Conservation (phyloP, 345 rosid species). For the Arabis alpina region DNA sequence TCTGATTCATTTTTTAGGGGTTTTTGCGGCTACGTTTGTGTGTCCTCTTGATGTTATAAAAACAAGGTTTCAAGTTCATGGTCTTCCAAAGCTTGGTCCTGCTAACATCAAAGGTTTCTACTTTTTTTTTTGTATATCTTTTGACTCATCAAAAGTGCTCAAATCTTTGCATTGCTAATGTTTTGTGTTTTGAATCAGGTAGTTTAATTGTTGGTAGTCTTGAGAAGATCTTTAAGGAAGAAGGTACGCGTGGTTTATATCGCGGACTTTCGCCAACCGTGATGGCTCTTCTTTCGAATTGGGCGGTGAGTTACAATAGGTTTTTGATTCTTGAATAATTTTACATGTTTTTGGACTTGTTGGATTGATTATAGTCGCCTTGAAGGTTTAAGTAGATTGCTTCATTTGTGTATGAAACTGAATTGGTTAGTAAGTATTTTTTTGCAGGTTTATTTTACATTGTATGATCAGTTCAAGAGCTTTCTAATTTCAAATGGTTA, state of each 20-base stretch:
- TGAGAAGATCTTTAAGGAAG: slow-evolving; percentile 66
- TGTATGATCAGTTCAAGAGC: slow-evolving; percentile 84
- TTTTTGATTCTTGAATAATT: not conserved
- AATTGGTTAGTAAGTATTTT: not conserved
- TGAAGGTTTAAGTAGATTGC: not conserved
- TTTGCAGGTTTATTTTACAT: slow-evolving; percentile 80
- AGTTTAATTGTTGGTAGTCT: slow-evolving; percentile 83
- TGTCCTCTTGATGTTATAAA: slow-evolving; percentile 92
- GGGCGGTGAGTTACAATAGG: slow-evolving; percentile 60
- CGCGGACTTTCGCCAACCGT: slow-evolving; percentile 80
- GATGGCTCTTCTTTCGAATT: slow-evolving; percentile 82
- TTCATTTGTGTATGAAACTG: slow-evolving; percentile 3
- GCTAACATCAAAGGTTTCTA: slow-evolving; percentile 55
- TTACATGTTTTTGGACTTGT: not conserved
- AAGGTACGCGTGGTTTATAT: slow-evolving; percentile 82
- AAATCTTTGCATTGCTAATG: not conserved
- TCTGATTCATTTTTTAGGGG: slow-evolving; percentile 50
- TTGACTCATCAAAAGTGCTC: not conserved
- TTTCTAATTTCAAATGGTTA: slow-evolving; percentile 59
- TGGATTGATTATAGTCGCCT: not conserved
- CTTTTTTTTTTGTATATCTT: not conserved
- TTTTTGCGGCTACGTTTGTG: slow-evolving; percentile 85
- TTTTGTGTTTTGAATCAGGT: slow-evolving; percentile 51
- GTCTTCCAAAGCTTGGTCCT: slow-evolving; percentile 56
- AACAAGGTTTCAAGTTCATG: slow-evolving; percentile 93